Percentiles rank a stretch among this genome's conserved stretches.
phyloP scores from a whole-genome alignment of 208 protist genomes.

The Zelonia costaricensis region DNA sequence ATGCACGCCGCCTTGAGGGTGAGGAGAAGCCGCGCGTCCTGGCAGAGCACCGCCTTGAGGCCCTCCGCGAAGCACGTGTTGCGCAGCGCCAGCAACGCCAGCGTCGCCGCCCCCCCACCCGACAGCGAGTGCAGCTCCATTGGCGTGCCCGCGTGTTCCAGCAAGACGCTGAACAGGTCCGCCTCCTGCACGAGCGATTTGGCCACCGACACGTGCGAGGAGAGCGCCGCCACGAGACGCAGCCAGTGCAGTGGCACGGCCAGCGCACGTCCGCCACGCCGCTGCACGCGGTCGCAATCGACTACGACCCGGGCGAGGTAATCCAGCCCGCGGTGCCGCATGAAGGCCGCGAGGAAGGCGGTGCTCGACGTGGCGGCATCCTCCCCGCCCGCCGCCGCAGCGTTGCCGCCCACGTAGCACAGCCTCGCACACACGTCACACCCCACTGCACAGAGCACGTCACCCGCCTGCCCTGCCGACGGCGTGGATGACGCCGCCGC shows the following conservation, averaged over 20 bases:
- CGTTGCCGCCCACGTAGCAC: neutral
- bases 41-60: constrained; percentile 70
- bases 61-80: constrained; percentile 70
- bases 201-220: constrained; percentile 48
- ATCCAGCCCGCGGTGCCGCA: constrained; percentile 25
- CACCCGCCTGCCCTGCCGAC: no score
- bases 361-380: neutral
- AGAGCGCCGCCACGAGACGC: constrained; percentile 61
- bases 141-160: constrained; percentile 47
- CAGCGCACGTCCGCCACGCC: constrained; percentile 13
- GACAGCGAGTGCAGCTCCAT: constrained; percentile 2
- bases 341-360: constrained; percentile 22
- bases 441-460: constrained; percentile 9
- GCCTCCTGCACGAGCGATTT: constrained; percentile 30
- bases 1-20: constrained; percentile 70
- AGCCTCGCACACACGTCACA: constrained; percentile 20
- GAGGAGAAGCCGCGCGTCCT: constrained; percentile 70
- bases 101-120: constrained; percentile 23
- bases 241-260: constrained; percentile 45
- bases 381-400: neutral
- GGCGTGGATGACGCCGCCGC: no score
- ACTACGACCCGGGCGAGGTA: constrained; percentile 14
- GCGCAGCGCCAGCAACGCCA: constrained; percentile 68
- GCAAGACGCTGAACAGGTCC: constrained; percentile 61
- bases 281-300: constrained; percentile 18